Evolutionary conservation across 768 basidiomycete species (phyloP).

Genomic region (Naganishia vishniacii): DNA sequence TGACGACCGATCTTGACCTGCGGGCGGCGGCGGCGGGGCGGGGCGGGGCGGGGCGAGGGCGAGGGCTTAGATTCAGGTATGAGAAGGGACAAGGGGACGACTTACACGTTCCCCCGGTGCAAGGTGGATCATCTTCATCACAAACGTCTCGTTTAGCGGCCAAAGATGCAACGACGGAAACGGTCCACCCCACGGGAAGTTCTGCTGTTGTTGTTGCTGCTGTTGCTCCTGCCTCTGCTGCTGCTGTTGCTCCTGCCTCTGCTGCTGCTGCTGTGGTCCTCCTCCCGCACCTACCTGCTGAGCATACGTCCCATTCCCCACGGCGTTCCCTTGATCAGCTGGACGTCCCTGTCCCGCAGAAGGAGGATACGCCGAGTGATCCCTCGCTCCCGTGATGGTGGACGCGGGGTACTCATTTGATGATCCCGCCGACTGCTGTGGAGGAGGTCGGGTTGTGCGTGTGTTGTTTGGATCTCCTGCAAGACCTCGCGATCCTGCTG

Average conservation of each 20-base stretch:
- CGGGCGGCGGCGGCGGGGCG: conserved; percentile 45
- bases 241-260: background rate
- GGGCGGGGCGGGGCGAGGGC: background rate
- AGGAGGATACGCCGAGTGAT: conserved; percentile 14
- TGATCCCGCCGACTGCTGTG: no score
- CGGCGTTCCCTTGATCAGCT: no score
- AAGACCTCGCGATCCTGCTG: no score
- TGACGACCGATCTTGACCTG: conserved; percentile 82
- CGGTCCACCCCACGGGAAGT: conserved; percentile 40
- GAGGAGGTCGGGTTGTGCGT: no score
- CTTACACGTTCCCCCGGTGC: conserved; percentile 35
- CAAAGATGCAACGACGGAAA: conserved; percentile 60
- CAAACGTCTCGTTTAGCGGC: conserved; percentile 88
- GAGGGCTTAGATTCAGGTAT: background rate
- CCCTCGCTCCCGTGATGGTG: background rate
- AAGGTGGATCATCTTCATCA: conserved; percentile 76
- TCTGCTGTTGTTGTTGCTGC: conserved; percentile 1
- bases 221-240: conserved; percentile 2
- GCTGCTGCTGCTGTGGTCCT: background rate
- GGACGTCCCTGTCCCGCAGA: no score
- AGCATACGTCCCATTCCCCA: background rate
- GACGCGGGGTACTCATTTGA: no score
- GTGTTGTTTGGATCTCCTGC: no score
- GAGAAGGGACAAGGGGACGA: background rate
- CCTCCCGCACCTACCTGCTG: background rate